phyloP scores from a whole-genome alignment of 306 rosid species.

The Crotalaria pallida region DNA sequence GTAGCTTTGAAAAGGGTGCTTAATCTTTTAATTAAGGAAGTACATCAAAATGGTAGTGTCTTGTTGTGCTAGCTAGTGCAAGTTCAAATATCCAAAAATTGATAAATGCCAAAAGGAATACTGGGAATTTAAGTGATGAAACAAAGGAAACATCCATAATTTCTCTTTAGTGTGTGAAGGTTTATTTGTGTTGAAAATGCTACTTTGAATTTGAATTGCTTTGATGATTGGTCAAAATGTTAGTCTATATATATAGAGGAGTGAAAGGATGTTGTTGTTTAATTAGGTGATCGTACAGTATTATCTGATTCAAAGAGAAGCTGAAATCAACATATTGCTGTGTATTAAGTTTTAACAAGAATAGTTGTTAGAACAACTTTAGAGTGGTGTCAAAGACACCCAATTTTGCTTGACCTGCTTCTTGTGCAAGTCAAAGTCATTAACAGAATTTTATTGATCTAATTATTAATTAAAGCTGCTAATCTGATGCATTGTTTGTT shows the following conservation, averaged over 20 bases:
- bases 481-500: background rate
- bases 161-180: background rate
- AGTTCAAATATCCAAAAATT: slow-evolving; percentile 13
- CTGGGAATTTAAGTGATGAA: slow-evolving; percentile 14
- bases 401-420: slow-evolving; percentile 41
- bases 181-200: background rate
- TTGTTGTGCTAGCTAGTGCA: slow-evolving; percentile 40
- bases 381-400: slow-evolving; percentile 67
- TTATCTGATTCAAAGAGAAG: slow-evolving; percentile 18
- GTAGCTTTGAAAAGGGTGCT: background rate
- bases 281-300: slow-evolving; percentile 9
- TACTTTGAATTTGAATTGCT: background rate
- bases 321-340: slow-evolving; percentile 1
- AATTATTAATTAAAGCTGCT: background rate
- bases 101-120: slow-evolving; percentile 21
- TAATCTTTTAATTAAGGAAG: background rate
- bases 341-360: slow-evolving; percentile 21
- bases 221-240: slow-evolving; percentile 18
- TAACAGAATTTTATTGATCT: background rate
- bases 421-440: slow-evolving; percentile 36
- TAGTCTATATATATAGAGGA: slow-evolving; percentile 22
- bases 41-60: slow-evolving; percentile 64
- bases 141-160: slow-evolving; percentile 34
- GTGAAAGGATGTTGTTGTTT: slow-evolving; percentile 5
- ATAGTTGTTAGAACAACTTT: slow-evolving; percentile 53